Conservation (phyloP, 164 flowering plant genomes). For the Nelumbo lutea region DNA sequence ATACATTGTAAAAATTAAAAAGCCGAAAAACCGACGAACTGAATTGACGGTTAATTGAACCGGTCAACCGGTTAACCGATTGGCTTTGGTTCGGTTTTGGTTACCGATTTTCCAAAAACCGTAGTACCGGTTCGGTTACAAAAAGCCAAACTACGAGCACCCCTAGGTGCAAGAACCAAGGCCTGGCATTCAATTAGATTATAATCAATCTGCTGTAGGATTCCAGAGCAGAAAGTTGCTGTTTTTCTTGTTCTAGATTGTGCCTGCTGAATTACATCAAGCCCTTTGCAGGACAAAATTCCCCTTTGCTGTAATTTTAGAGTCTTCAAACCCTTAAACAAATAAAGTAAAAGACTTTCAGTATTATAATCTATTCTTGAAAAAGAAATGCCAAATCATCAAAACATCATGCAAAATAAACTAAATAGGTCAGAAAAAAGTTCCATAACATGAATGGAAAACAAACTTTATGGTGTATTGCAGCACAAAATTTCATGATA, state of each 20-base stretch:
- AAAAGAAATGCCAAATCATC: background rate
- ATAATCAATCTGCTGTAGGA: conserved; percentile 41
- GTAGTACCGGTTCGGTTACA: too few relatives aligned
- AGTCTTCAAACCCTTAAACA: conserved; percentile 38
- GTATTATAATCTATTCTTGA: background rate
- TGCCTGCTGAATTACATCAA: too few relatives aligned
- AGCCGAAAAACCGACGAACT: too few relatives aligned
- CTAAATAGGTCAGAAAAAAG: background rate
- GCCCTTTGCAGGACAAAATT: too few relatives aligned
- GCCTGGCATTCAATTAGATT: conserved; percentile 47
- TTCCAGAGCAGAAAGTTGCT: conserved; percentile 40
- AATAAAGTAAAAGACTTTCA: background rate
- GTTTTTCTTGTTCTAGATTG: conserved; percentile 74
- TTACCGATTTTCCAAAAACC: too few relatives aligned
- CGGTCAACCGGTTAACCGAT: too few relatives aligned
- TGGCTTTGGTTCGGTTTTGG: too few relatives aligned
- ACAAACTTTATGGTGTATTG: background rate
- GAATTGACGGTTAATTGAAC: too few relatives aligned
- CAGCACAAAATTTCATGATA: too few relatives aligned
- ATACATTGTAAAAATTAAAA: too few relatives aligned
- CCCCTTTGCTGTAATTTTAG: too few relatives aligned
- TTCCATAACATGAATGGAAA: background rate
- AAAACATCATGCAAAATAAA: background rate
- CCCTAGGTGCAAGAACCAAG: conserved; percentile 47
- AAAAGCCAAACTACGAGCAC: too few relatives aligned